Percentiles rank a stretch among this genome's conserved stretches.
Conservation (phyloP, 164 flowering plant genomes). For the Houttuynia cordata region DNA sequence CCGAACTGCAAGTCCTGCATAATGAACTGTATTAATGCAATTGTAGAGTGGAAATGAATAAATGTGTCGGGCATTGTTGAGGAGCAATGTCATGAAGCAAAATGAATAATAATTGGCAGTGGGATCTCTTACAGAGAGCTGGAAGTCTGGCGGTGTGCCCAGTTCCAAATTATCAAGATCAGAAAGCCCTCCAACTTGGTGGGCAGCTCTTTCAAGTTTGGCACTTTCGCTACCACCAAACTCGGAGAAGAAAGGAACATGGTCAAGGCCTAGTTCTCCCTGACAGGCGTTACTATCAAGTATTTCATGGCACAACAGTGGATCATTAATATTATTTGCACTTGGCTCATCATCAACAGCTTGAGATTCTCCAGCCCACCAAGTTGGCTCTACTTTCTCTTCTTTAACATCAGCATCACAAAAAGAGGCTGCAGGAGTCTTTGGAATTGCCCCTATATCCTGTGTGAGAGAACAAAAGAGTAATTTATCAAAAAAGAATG, state of each 20-base stretch:
- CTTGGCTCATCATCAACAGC: slow-evolving; percentile 24
- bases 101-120: neutral
- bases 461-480: slow-evolving; percentile 4
- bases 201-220: slow-evolving; percentile 9
- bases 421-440: slow-evolving; percentile 8
- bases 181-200: slow-evolving; percentile 23
- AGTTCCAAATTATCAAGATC: slow-evolving; percentile 49
- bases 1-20: slow-evolving; percentile 60
- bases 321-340: slow-evolving; percentile 14
- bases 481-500: neutral
- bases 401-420: slow-evolving; percentile 13
- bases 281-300: slow-evolving; percentile 20
- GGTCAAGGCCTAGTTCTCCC: slow-evolving; percentile 13
- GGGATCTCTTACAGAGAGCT: slow-evolving; percentile 34
- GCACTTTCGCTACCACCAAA: slow-evolving; percentile 5
- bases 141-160: slow-evolving; percentile 49
- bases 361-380: slow-evolving; percentile 61
- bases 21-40: neutral
- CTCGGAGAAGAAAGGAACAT: slow-evolving; percentile 7
- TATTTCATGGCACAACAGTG: slow-evolving; percentile 44
- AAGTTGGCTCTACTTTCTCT: slow-evolving; percentile 13
- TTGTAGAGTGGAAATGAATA: neutral
- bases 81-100: neutral
- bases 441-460: slow-evolving; percentile 18
- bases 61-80: neutral